Conservation (phyloP, 2,329 filamentous ascomycete genomes). For the Trichoderma aggressivum region DNA sequence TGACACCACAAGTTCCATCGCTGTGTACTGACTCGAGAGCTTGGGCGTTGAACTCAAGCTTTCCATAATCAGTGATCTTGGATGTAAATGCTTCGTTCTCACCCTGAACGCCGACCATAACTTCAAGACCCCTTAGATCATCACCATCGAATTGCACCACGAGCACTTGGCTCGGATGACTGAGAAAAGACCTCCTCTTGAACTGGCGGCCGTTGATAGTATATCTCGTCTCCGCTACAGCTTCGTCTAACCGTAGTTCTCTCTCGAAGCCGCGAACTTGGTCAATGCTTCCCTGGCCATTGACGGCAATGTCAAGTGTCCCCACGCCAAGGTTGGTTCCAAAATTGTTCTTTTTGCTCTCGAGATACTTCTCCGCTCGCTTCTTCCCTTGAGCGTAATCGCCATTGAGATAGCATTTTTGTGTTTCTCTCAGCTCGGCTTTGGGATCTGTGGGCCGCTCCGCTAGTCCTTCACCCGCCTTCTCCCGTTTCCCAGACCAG, state of each 20-base stretch:
- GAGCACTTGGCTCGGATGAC: constrained; percentile 11
- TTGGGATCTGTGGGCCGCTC: constrained; percentile 4
- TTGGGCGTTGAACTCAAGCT: constrained; percentile 7
- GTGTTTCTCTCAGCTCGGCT: constrained; percentile 16
- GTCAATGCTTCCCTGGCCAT: not conserved
- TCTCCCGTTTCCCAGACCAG: constrained; percentile 6
- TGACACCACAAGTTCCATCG: constrained; percentile 15
- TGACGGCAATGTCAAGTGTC: not conserved
- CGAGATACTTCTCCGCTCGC: constrained; percentile 8
- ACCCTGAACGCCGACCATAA: not conserved
- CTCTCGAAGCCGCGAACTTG: not conserved
- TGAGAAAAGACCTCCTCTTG: constrained; percentile 3
- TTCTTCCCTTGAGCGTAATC: constrained; percentile 7
- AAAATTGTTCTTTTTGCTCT: constrained; percentile 16
- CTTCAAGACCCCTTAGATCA: not conserved
- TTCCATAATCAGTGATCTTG: not conserved
- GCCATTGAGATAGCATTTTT: constrained; percentile 8
- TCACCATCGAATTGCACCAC: constrained; percentile 6
- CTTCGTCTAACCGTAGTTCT: constrained; percentile 15
- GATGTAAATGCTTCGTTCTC: constrained; percentile 15
- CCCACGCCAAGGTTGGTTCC: constrained; percentile 17
- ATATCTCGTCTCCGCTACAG: constrained; percentile 11
- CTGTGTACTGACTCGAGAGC: constrained; percentile 16
- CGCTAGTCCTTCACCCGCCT: not conserved
- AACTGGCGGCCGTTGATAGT: not conserved